Conservation (phyloP, 371 early-diverging fungal species). For the Circinella umbellata region DNA sequence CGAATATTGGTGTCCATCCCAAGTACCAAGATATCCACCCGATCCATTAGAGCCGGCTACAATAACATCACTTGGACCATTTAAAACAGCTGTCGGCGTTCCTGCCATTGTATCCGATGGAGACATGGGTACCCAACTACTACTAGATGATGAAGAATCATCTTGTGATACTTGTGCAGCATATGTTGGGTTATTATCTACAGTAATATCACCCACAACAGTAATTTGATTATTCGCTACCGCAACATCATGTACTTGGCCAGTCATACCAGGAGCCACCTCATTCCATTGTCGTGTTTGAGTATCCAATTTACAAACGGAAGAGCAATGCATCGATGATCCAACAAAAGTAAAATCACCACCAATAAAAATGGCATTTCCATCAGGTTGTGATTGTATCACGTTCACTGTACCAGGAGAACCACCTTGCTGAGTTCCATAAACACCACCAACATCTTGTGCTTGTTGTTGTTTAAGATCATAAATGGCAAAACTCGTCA, state of each 20-base stretch:
- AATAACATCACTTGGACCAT: conserved; percentile 28
- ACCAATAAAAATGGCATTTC: conserved; percentile 51
- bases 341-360: conserved; percentile 57
- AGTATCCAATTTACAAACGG: conserved; percentile 44
- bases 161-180: conserved; percentile 27
- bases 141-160: neutral
- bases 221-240: conserved; percentile 16
- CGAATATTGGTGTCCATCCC: conserved; percentile 24
- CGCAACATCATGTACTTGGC: conserved; percentile 17
- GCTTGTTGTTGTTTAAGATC: conserved; percentile 23
- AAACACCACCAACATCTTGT: conserved; percentile 28
- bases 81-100: conserved; percentile 27
- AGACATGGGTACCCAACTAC: conserved; percentile 39
- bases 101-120: conserved; percentile 25
- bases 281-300: conserved; percentile 40
- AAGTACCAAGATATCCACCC: conserved; percentile 21
- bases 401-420: conserved; percentile 42
- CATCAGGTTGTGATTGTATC: conserved; percentile 40
- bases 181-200: conserved; percentile 33
- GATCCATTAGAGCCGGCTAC: conserved; percentile 33
- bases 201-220: conserved; percentile 25
- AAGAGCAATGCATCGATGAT: conserved; percentile 29
- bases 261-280: conserved; percentile 24
- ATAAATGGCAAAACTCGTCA: conserved; percentile 39
- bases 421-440: conserved; percentile 16